Percentiles rank a stretch among this genome's conserved stretches.
These are phyloP conservation scores for Pyropia yezoensis DNA, from an alignment of 23 red algal species.

Conservation along the genomic window DNA sequence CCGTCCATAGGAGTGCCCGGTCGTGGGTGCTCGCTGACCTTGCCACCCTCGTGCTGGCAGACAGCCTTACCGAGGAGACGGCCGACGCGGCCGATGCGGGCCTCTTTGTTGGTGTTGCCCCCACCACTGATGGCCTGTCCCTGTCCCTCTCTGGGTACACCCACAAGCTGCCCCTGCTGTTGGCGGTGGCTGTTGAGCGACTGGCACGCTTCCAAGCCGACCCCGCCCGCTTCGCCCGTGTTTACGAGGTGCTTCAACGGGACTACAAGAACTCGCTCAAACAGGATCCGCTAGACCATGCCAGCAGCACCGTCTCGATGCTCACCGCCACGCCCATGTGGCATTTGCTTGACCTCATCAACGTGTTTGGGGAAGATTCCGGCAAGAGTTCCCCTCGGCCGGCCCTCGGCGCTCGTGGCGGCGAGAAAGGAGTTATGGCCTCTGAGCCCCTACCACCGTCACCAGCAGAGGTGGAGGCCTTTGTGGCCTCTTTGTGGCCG, in stretches of 20 bases:
- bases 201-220: conserved; percentile 25
- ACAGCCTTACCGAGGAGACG: conserved; percentile 45
- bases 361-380: conserved; percentile 18
- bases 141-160: conserved; percentile 38
- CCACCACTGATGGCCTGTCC: conserved; percentile 14
- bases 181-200: conserved; percentile 23
- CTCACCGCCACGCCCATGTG: conserved; percentile 45
- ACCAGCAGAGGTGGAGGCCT: too few relatives aligned
- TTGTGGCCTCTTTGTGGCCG: neutral
- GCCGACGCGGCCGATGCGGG: conserved; percentile 74
- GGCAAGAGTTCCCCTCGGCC: neutral
- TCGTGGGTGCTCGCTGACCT: conserved; percentile 53
- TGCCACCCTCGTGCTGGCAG: conserved; percentile 37
- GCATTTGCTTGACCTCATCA: conserved; percentile 42
- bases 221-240: conserved; percentile 31
- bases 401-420: too few relatives aligned
- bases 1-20: conserved; percentile 35
- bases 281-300: conserved; percentile 22
- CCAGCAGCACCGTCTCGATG: conserved; percentile 26
- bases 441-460: too few relatives aligned
- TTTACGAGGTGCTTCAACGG: conserved; percentile 27
- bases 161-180: conserved; percentile 36
- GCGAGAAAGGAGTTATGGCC: too few relatives aligned
- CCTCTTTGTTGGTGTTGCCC: conserved; percentile 16
- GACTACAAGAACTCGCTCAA: conserved; percentile 38